These are phyloP conservation scores for Flammula alnicola DNA, from an alignment of 1,284 basidiomycete genomes.

Conservation along the genomic window DNA sequence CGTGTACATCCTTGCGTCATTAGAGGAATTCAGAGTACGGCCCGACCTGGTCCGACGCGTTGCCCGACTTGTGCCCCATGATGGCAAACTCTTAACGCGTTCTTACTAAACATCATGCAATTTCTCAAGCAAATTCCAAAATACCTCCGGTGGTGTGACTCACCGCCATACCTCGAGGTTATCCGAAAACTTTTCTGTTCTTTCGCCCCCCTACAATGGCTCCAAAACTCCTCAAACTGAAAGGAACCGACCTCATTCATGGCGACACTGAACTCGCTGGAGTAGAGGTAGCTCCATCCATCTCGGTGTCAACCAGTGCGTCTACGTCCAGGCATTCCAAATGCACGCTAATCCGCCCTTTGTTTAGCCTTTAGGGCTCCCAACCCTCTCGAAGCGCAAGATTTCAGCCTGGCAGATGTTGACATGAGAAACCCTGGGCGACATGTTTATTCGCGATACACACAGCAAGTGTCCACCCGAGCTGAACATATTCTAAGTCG, in stretches of 20 bases:
- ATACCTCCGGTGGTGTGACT: too few relatives aligned
- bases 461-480: conserved; percentile 61
- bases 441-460: conserved; percentile 77
- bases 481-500: conserved; percentile 72
- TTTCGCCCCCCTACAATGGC: conserved; percentile 12
- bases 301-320: conserved; percentile 71
- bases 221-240: conserved; percentile 35
- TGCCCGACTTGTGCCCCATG: too few relatives aligned
- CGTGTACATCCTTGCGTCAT: too few relatives aligned
- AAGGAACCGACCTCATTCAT: conserved; percentile 62
- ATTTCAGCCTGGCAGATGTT: conserved; percentile 31
- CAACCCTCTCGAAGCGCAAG: conserved; percentile 33
- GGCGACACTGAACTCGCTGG: conserved; percentile 49
- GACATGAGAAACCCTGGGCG: conserved; percentile 53
- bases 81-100: too few relatives aligned
- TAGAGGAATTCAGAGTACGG: too few relatives aligned
- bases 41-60: too few relatives aligned
- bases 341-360: neutral
- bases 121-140: too few relatives aligned
- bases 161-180: too few relatives aligned
- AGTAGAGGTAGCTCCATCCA: conserved; percentile 63
- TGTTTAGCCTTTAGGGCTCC: conserved; percentile 53
- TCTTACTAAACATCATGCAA: too few relatives aligned
- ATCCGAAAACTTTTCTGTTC: too few relatives aligned
- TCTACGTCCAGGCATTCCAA: conserved; percentile 8